Base-by-base conservation (phyloP, 768 basidiomycete genomes). In the Strobilomyces echinocephalus region DNA sequence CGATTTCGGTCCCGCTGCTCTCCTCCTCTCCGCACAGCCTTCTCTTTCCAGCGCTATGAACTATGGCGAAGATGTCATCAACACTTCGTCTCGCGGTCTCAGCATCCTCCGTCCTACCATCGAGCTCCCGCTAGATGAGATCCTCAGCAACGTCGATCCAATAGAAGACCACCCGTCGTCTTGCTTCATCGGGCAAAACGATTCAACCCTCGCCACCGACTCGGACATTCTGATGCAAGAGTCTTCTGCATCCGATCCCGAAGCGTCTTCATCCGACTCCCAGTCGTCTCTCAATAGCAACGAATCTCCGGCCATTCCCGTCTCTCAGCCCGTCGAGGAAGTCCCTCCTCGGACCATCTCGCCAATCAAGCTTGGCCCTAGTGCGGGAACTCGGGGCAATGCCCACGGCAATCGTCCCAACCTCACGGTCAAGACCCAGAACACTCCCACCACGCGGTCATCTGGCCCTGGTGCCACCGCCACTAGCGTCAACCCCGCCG, bases 71-170 rank as follows among this genome's bases (percentile, higher is more conserved):
- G 88, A 83, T 45, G 75, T 84, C 61, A 79, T 72, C 63, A 71
- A 74, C 56, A 69, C 73, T 18, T 64, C 66, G 53, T 73, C 79
- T 21, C 78, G 82, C 52, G 72, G 76, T 33, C 79, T 89, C 62
- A 78, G 78, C 68, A 82, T 91, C 56, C 50, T 70, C 20, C 82
- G 89, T 11, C 91, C 89, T 0, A 91, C 91, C 40, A 91, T 91
- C 63, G 89, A 92, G 65, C 81, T 91, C 26, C 85, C 87, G 5
- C 79, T 92, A n/a, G 89, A 93, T 59, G 89, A 93, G 56, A 76
- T 92, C 54, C 79, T 92, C 55, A 64, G 61, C 52, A 70, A 26
- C 45, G 59, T 68, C 4, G 68, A 71, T 36, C 53, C 58, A 4
- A 21, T 47, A 10, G 68, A 70, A 21, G 68, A 65, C 18, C 43